phyloP scores from a whole-genome alignment of 2,329 filamentous ascomycete species.

The Diaporthe citriasiana region DNA sequence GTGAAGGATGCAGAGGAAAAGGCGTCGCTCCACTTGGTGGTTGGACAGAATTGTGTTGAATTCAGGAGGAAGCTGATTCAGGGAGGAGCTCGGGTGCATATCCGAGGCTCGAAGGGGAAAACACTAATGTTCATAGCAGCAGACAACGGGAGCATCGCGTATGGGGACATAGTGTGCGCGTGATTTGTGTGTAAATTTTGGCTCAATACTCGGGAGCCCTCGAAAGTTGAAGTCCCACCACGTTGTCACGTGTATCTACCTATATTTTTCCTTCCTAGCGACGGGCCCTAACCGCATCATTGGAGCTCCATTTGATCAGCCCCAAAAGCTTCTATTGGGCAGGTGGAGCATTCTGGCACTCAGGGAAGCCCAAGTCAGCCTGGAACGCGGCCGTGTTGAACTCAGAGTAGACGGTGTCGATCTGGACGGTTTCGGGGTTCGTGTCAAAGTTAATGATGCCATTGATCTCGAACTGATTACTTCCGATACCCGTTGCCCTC shows the following conservation, averaged over 20 bases:
- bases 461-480: conserved; percentile 35
- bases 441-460: conserved; percentile 40
- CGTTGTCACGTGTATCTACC: too few species aligned
- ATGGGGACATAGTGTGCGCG: not conserved
- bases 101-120: not conserved
- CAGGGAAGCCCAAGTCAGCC: conserved; percentile 30
- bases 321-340: not conserved
- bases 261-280: not conserved
- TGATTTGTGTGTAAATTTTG: not conserved
- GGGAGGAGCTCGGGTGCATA: too few species aligned
- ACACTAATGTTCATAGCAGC: not conserved
- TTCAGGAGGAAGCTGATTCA: too few species aligned
- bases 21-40: too few species aligned
- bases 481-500: conserved; percentile 40
- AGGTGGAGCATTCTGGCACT: not conserved
- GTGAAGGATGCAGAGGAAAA: too few species aligned
- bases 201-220: not conserved
- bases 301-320: not conserved
- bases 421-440: conserved; percentile 32
- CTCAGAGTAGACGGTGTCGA: conserved; percentile 40
- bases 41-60: too few species aligned
- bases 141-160: too few species aligned
- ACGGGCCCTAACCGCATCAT: not conserved
- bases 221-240: not conserved
- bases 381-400: conserved; percentile 41